A percentile compares a stretch with the other conserved stretches of the same genome.
Conservation (phyloP, 2,329 filamentous ascomycete species). For the Cyanodermella asteris region DNA sequence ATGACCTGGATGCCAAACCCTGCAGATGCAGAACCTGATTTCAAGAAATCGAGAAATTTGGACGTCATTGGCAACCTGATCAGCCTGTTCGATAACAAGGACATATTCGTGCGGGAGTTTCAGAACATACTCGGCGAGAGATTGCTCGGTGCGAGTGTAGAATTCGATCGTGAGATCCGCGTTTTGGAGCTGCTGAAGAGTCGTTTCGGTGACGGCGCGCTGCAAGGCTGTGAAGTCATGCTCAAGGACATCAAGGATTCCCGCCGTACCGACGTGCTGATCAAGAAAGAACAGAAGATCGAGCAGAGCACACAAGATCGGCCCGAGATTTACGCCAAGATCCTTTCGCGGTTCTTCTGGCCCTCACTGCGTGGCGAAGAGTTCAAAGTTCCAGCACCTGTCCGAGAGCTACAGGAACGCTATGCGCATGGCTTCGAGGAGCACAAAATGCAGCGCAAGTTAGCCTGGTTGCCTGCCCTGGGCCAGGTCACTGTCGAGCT, state of each 20-base stretch:
- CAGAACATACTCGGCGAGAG: slow-evolving; percentile 75
- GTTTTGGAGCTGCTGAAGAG: slow-evolving; percentile 74
- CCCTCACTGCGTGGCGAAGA: slow-evolving; percentile 44
- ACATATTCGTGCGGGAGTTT: slow-evolving; percentile 85
- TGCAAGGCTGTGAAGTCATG: slow-evolving; percentile 96
- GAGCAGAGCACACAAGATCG: slow-evolving; percentile 15
- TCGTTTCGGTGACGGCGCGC: slow-evolving; percentile 60
- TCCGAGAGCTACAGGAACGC: slow-evolving; percentile 35
- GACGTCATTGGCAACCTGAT: slow-evolving; percentile 86
- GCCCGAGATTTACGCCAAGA: slow-evolving; percentile 50
- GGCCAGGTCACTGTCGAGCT: slow-evolving; percentile 64
- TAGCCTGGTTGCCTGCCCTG: slow-evolving; percentile 70
- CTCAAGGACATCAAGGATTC: slow-evolving; percentile 81
- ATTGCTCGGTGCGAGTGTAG: slow-evolving; percentile 40
- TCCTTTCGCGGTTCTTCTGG: slow-evolving; percentile 87
- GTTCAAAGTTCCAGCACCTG: slow-evolving; percentile 23
- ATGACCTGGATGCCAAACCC: slow-evolving; percentile 87
- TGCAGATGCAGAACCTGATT: slow-evolving; percentile 78
- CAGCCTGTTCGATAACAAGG: slow-evolving; percentile 67
- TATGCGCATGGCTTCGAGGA: slow-evolving; percentile 60
- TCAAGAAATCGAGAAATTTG: slow-evolving; percentile 67
- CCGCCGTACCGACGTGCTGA: slow-evolving; percentile 43
- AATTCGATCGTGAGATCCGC: slow-evolving; percentile 59
- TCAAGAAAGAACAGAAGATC: slow-evolving; percentile 30
- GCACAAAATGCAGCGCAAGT: slow-evolving; percentile 63